Evolutionary conservation across 2,329 filamentous ascomycete species (phyloP), one percentile per base, ranked within the genome.

Genomic region (Cercospora beticola): DNA sequence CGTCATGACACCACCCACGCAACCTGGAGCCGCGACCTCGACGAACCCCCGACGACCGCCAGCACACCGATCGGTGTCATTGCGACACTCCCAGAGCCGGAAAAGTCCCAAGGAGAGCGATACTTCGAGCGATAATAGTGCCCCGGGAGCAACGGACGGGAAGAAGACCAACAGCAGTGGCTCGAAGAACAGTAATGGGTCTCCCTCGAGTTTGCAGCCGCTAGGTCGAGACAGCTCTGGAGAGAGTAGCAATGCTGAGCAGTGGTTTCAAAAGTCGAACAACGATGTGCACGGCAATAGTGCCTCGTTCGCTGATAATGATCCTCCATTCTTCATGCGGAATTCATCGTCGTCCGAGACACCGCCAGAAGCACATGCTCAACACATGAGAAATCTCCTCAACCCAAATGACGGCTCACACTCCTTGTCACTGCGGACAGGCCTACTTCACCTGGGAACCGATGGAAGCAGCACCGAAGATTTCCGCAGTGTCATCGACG

Each of bases 401-500:
- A 60, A 26, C 16, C 31, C 59, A 9, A 56, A 64, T 40, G 65
- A 70, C 57, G 69, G 40, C 9, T 57, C 70, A 2, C 71, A 69
- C 40, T 72, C 77, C 9, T 62, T 76, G 57, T 68, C 73, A 33
- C 21, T 71, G 31, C 68, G 72, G 21, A 71, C 78, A 56, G 43
- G 80, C 81, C 2, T 86, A 79, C 21, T 87, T 81, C 75, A 74
- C 10, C 46, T 79, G 9, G 77, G 64, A 31, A 81, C 79, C 6
- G 81, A 82, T 57, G 83, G 82, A 31, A 92, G 87, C 76, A 90
- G 89, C 62, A 88, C 87, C 30, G 91, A 92, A 66, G 92, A 94
- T 66, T 94, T 89, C 69, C 86, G 92, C 58, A 90, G 90, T 72
- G 92, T 97, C 16, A 96, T 97, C 59, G 92, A 97, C 74, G 93